These are phyloP conservation scores for Nepenthes mirabilis DNA, from an alignment of 148 eudicot species.

Conservation along the genomic window DNA sequence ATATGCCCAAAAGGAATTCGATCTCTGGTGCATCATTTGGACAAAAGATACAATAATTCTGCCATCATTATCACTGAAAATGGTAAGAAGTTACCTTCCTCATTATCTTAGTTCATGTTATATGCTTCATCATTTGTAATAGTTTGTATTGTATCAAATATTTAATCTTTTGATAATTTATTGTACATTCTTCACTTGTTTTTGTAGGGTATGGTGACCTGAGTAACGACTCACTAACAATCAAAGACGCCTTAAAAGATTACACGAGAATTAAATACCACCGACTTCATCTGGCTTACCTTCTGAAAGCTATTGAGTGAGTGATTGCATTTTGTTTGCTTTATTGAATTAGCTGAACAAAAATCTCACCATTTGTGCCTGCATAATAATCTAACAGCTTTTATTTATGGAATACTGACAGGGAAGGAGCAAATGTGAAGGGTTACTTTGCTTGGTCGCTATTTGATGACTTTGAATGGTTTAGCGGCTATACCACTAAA, in stretches of 20 bases:
- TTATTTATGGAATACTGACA: no score
- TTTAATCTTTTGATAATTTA: background rate
- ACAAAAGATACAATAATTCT: no score
- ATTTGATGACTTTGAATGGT: no score
- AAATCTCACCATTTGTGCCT: no score
- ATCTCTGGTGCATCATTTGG: background rate
- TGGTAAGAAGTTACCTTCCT: background rate
- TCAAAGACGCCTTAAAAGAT: background rate
- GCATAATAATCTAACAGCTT: no score
- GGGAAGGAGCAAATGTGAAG: no score
- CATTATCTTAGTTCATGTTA: no score
- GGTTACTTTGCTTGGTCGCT: no score
- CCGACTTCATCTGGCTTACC: background rate
- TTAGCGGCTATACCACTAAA: no score
- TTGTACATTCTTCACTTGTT: background rate
- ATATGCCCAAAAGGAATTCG: background rate
- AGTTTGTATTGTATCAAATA: no score
- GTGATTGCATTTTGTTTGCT: background rate
- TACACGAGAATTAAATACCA: background rate
- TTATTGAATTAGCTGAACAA: no score
- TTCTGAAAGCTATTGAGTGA: background rate
- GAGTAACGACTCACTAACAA: background rate
- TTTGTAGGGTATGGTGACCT: background rate
- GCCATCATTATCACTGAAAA: background rate
- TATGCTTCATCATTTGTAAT: background rate